A percentile compares a stretch with the other conserved stretches of the same genome.
Evolutionary conservation across 331 rosid genomes (phyloP).

Genomic region (Quercus lobata): DNA sequence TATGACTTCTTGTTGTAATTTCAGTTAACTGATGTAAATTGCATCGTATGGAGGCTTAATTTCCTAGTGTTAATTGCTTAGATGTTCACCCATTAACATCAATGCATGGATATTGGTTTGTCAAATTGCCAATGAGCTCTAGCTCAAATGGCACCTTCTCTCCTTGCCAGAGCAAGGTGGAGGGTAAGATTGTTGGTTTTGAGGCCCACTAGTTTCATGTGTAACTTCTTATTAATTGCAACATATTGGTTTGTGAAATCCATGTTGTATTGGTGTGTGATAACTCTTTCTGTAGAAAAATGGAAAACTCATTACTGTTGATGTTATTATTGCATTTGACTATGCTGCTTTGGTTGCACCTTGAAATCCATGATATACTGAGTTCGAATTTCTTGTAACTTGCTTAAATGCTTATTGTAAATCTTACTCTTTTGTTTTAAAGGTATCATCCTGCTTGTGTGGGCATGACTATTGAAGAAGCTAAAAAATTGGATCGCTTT

Average conservation of each 20-base stretch:
- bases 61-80: background rate
- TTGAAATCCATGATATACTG: background rate
- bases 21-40: background rate
- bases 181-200: too few species aligned
- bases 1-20: background rate
- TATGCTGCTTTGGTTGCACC: background rate
- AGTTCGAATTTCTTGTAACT: conserved; percentile 3
- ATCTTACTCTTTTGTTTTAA: conserved; percentile 17
- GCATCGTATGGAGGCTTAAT: conserved; percentile 9
- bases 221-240: too few species aligned
- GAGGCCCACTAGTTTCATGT: too few species aligned
- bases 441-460: conserved; percentile 99
- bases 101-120: too few species aligned
- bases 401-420: conserved; percentile 5
- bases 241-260: too few species aligned
- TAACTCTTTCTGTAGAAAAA: background rate
- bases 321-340: background rate
- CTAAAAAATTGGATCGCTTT: conserved; percentile 73
- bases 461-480: conserved; percentile 80
- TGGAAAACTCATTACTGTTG: background rate
- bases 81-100: background rate
- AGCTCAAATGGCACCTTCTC: too few species aligned
- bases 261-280: background rate
- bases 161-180: too few species aligned
- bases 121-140: too few species aligned